Conservation (phyloP, 345 rosid species). For the Melaleuca alternifolia region DNA sequence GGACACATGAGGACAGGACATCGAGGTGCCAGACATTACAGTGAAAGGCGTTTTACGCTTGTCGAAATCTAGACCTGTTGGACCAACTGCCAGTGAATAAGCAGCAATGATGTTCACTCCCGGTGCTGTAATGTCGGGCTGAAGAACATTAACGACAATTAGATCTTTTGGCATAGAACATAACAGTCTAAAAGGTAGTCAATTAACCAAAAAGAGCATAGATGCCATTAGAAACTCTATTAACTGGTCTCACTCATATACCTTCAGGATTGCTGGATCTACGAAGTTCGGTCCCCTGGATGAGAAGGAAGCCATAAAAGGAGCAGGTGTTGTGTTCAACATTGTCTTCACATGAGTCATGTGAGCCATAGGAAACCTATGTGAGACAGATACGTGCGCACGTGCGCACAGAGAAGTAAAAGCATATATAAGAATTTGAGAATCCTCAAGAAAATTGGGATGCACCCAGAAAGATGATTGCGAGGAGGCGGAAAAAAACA, state of each 20-base stretch:
- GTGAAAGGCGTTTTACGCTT: conserved; percentile 3
- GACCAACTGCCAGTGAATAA: background rate
- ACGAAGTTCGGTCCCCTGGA: conserved; percentile 27
- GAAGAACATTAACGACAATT: background rate
- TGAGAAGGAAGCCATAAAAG: conserved; percentile 33
- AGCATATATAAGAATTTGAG: background rate
- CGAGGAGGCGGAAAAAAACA: background rate
- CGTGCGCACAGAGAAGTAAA: background rate
- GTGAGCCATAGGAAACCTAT: conserved; percentile 21
- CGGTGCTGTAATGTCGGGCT: conserved; percentile 34
- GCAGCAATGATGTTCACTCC: conserved; percentile 29
- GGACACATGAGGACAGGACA: conserved; percentile 29
- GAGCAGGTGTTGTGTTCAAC: conserved; percentile 14
- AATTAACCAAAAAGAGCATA: background rate
- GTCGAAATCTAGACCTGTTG: background rate
- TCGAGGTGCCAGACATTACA: conserved; percentile 15
- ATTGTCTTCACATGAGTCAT: conserved; percentile 3
- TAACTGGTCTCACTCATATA: background rate
- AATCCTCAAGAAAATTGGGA: background rate
- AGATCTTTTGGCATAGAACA: background rate
- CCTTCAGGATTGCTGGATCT: conserved; percentile 28
- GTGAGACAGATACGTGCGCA: background rate
- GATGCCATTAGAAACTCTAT: background rate
- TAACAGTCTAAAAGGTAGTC: background rate
- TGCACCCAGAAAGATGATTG: background rate